Conservation (phyloP, 2,329 filamentous ascomycete species). For the Corynespora cassiicola region DNA sequence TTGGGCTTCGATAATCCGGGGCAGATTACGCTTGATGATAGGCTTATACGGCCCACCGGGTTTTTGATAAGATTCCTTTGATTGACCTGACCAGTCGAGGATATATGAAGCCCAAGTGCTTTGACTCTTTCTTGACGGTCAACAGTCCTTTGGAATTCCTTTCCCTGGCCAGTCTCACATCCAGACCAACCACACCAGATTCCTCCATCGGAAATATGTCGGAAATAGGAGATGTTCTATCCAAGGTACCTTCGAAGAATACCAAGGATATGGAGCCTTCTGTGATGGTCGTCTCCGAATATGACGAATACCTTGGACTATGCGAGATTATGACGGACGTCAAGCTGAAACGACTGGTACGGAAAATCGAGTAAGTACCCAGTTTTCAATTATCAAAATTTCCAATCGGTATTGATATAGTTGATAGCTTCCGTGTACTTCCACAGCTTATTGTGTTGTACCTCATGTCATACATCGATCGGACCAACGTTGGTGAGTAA, state of each 20-base stretch:
- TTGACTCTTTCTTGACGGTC: no score
- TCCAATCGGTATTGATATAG: no score
- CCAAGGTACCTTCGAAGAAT: constrained; percentile 1
- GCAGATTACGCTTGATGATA: no score
- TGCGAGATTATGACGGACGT: constrained; percentile 5
- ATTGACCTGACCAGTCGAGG: no score
- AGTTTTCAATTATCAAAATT: neutral
- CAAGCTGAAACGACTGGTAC: constrained; percentile 2
- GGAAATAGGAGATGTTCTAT: constrained; percentile 1
- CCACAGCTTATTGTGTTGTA: constrained; percentile 19
- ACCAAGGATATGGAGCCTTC: neutral
- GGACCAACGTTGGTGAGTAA: constrained; percentile 12
- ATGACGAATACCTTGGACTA: constrained; percentile 6
- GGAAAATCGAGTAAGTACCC: constrained; percentile 9
- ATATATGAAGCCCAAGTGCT: no score
- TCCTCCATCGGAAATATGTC: no score
- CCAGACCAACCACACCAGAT: no score
- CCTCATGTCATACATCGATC: constrained; percentile 28
- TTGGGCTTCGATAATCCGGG: no score
- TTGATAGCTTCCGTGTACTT: constrained; percentile 4
- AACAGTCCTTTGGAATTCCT: no score
- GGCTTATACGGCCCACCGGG: no score
- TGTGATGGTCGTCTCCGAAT: constrained; percentile 1
- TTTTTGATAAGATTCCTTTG: no score
- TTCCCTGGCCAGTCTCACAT: no score